Evolutionary conservation across 2,329 filamentous ascomycete genomes (phyloP), one percentile per base, ranked within the genome.

Genomic region (Cladophialophora immunda): DNA sequence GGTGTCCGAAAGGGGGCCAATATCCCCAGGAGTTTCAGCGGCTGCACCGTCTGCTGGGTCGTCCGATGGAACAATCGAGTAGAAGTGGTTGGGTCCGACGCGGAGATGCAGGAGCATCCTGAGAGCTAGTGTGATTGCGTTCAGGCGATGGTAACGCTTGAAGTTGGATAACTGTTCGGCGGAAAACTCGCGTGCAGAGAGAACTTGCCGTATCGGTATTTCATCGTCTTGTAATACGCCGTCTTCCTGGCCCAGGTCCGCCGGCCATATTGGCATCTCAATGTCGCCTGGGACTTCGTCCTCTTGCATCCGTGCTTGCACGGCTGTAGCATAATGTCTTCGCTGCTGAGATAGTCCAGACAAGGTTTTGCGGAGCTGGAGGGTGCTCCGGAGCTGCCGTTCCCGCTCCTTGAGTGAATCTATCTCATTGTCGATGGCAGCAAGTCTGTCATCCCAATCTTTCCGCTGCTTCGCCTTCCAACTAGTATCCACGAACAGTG

Each of bases 371-470:
- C 67, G 64, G 38, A 66, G 62, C 55, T 68, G 66, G 27, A 72
- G 45, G 9, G 62, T 52, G 36, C 41, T 64, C 64, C 67, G 64
- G 59, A 67, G 27, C 54, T 62, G 65, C 25, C 47, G 34, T 55
- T 72, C 70, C 50, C 67, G 62, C 58, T 67, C 64, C n/a, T 67
- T 55, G 19, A 73, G 47, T 34, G 66, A 29, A 17, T 65, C 58
- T 57, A 70, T 64, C 47, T 73, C 71, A 61, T 67, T 58, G 38
- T 71, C 54, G 22, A 72, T 64, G 2, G 34, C 62, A 25, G 63
- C 58, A 19, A 73, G 65, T 29, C 67, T 70, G 9, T 68, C 60
- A 36, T 73, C 71, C 71, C 71, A 73, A n/a, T 73, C 68, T 55
- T 55, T 71, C 30, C 70, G 57, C 41, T 70, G 64, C 47, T 71